Base-by-base conservation (phyloP, 1,284 basidiomycete species). In the Malassezia psittaci region DNA sequence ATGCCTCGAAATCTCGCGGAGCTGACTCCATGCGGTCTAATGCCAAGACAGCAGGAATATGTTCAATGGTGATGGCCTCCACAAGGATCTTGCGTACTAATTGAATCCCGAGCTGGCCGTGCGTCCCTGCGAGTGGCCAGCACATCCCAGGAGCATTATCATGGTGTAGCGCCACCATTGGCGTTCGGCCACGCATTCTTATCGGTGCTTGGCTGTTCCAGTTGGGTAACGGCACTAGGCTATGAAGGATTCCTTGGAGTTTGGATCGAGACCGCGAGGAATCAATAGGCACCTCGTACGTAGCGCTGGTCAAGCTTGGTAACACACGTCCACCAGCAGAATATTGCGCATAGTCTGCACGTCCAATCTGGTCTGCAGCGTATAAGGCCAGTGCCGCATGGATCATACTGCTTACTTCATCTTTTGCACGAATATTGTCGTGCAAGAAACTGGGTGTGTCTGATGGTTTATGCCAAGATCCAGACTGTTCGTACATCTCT, bases 51-150 rank as follows among this genome's bases (percentile, higher is more conserved):
- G 78, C 79, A 7, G 89, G 79, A 35, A 87, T 83, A 74, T 96
- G 93, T 71, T 96, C 91, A 62, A 96, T 81, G 11, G 87, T 87
- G 52, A 96, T 77, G 61, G 87, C 85, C 2, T 82, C 81, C 39
- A 91, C 81, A 50, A 81, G 79, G 8, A 84, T 81, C 2, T 83
- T 82, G 5, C 81, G 79, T 1, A 85, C 83, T 16, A 96, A 82
- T 46, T 80, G 79, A 40, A 98, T 83, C 5, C 87, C 90, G 1
- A 96, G 77, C 67, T 87, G 84, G 3, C 90, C 93, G 44, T 81
- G 74, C 6, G 78, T 68, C 0, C 90, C 90, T 2, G 77, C 77
- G 76, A 96, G 89, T 2, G 93, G 87, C 91, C 91, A 98, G 76
- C 91, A 98, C 60, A 85, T 82, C 2, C 93, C 91, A 21, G 83